Conservation (phyloP, 192 early-diverging fungal genomes). For the Coemansia aciculifera region DNA sequence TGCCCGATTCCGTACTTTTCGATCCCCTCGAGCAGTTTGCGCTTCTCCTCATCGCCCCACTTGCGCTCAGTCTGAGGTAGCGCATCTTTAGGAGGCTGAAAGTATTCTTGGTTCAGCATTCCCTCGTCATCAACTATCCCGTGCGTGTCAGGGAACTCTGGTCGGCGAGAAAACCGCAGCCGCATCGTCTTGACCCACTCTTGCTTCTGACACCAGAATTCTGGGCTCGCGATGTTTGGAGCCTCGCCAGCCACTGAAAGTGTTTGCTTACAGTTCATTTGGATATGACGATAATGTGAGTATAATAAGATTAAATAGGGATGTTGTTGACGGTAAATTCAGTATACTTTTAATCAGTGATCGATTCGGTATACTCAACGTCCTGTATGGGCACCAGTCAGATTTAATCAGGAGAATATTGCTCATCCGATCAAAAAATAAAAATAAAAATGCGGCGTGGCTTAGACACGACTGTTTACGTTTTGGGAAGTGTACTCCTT, state of each 20-base stretch:
- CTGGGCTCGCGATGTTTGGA: conserved; percentile 20
- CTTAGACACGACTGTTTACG: too few species aligned
- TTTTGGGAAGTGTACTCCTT: too few species aligned
- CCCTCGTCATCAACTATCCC: conserved; percentile 82
- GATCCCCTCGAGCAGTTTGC: conserved; percentile 75
- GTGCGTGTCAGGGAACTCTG: conserved; percentile 83
- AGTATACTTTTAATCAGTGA: not conserved
- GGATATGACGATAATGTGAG: not conserved
- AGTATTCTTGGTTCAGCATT: conserved; percentile 82
- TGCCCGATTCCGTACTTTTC: conserved; percentile 84
- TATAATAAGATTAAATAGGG: not conserved
- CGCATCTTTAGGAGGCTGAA: conserved; percentile 69
- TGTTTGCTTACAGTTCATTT: not conserved
- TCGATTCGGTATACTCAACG: not conserved
- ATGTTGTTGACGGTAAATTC: not conserved
- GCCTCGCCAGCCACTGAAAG: not conserved
- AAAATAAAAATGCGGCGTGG: too few species aligned
- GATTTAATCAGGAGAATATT: not conserved
- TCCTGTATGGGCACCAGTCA: not conserved
- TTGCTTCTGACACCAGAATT: conserved; percentile 62
- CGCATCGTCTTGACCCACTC: conserved; percentile 81
- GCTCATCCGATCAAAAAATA: not conserved
- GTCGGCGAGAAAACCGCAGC: conserved; percentile 77
- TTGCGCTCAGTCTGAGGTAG: conserved; percentile 63
- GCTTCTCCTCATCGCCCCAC: conserved; percentile 82